These are phyloP conservation scores for Globisporangium viniferum DNA, from an alignment of 352 stramenopile species.

Conservation along the genomic window DNA sequence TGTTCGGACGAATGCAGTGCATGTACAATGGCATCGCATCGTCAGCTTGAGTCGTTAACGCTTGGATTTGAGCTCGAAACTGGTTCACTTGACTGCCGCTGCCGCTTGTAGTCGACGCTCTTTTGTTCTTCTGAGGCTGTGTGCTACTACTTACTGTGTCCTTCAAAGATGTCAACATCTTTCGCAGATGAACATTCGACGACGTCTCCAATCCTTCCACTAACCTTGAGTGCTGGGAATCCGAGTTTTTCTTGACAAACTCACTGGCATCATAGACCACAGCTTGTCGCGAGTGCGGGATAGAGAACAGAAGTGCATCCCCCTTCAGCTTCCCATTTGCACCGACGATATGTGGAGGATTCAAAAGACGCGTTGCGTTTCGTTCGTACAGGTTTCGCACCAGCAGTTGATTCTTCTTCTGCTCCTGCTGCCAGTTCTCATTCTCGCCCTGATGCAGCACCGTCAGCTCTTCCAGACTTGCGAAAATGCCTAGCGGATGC, in stretches of 20 bases:
- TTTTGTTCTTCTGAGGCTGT: conserved; percentile 4
- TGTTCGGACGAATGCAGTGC: conserved; percentile 48
- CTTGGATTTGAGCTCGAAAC: conserved; percentile 41
- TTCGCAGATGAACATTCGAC: conserved; percentile 21
- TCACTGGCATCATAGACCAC: conserved; percentile 58
- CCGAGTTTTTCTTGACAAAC: conserved; percentile 72
- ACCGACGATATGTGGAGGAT: conserved; percentile 19
- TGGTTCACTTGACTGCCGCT: conserved; percentile 28
- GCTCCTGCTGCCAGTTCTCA: conserved; percentile 35
- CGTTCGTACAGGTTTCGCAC: conserved; percentile 62
- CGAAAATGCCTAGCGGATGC: conserved; percentile 53
- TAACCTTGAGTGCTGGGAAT: conserved; percentile 43
- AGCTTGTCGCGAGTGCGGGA: conserved; percentile 44
- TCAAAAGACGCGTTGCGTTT: conserved; percentile 27
- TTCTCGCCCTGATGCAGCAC: conserved; percentile 59
- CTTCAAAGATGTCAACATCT: conserved; percentile 24
- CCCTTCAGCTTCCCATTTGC: conserved; percentile 9
- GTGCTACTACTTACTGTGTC: background rate
- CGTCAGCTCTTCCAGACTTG: conserved; percentile 67
- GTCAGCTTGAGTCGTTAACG: conserved; percentile 17
- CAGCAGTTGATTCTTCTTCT: conserved; percentile 67
- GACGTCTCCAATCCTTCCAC: conserved; percentile 32
- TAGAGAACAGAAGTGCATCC: conserved; percentile 34
- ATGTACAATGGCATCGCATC: conserved; percentile 42
- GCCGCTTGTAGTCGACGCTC: background rate